Conservation (phyloP, 1,284 basidiomycete genomes). For the Malassezia sp. region DNA sequence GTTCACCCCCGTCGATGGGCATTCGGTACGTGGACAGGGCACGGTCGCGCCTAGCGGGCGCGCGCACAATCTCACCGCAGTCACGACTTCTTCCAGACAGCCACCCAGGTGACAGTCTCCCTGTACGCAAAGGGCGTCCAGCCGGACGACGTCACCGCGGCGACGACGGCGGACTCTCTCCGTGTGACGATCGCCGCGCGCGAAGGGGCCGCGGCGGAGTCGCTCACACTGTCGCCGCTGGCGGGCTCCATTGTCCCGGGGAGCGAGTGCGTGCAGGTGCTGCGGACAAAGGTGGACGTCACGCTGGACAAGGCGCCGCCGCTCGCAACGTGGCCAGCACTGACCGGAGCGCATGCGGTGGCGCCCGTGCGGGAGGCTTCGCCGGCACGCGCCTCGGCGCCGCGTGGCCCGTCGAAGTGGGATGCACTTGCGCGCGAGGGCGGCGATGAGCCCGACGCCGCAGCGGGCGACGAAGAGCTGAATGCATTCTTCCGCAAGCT, state of each 20-base stretch:
- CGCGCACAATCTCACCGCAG: conserved; percentile 2
- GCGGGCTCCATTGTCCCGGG: too few species aligned
- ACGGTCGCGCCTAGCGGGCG: too few species aligned
- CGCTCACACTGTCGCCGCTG: too few species aligned
- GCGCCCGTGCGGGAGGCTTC: neutral
- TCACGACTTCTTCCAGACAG: conserved; percentile 46
- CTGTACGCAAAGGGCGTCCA: conserved; percentile 33
- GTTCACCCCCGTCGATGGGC: too few species aligned
- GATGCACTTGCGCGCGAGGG: conserved; percentile 28
- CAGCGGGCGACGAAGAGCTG: conserved; percentile 24
- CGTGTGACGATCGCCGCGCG: neutral
- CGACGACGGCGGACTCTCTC: neutral
- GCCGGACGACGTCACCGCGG: conserved; percentile 9
- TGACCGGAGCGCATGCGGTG: neutral
- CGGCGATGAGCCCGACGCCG: conserved; percentile 19
- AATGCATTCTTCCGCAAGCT: conserved; percentile 42
- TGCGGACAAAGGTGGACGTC: conserved; percentile 36
- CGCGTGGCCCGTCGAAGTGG: conserved; percentile 31
- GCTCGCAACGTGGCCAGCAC: conserved; percentile 22
- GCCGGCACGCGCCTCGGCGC: neutral
- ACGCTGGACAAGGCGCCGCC: conserved; percentile 23
- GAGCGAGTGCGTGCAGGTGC: conserved; percentile 12
- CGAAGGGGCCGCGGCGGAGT: neutral
- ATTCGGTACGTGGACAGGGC: too few species aligned
- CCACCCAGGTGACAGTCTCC: conserved; percentile 28